A percentile compares a stretch with the other conserved stretches of the same genome.
These are phyloP conservation scores for Stylosanthes scabra DNA, from an alignment of 331 rosid species.

Conservation along the genomic window DNA sequence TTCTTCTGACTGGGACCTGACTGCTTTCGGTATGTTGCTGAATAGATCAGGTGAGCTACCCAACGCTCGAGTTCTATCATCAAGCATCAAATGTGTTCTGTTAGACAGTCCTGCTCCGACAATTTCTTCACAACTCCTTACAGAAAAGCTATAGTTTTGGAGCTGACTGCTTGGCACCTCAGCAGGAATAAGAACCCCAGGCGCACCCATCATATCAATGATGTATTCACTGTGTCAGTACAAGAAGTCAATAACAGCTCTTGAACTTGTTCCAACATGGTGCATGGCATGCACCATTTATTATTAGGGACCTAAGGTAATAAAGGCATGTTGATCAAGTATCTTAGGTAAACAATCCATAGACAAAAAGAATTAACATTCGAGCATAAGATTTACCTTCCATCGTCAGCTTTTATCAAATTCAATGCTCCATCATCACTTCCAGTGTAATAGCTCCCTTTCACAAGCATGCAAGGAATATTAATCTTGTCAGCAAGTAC, in stretches of 20 bases:
- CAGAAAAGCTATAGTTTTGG: slow-evolving; percentile 69
- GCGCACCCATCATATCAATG: slow-evolving; percentile 99
- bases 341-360: slow-evolving; percentile 13
- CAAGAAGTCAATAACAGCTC: slow-evolving; percentile 42
- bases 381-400: slow-evolving; percentile 64
- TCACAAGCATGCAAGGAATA: slow-evolving; percentile 95
- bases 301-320: slow-evolving; percentile 21
- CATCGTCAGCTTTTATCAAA: slow-evolving; percentile 84
- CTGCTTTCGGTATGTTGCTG: slow-evolving; percentile 45
- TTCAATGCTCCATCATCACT: slow-evolving; percentile 97
- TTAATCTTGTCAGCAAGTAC: slow-evolving; percentile 94
- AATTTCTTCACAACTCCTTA: slow-evolving; percentile 68
- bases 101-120: slow-evolving; percentile 56
- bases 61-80: slow-evolving; percentile 45
- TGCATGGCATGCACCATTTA: slow-evolving; percentile 22
- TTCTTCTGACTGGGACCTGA: slow-evolving; percentile 55
- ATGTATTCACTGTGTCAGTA: slow-evolving; percentile 89
- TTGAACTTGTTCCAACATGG: slow-evolving; percentile 30
- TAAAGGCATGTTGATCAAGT: slow-evolving; percentile 29
- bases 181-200: slow-evolving; percentile 93
- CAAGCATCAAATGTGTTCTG: slow-evolving; percentile 42
- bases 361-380: slow-evolving; percentile 6
- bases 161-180: slow-evolving; percentile 95
- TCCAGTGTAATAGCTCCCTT: slow-evolving; percentile 99
- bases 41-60: slow-evolving; percentile 45